Base-by-base conservation (phyloP, 257 asterid species). In the Nicotiana knightiana region DNA sequence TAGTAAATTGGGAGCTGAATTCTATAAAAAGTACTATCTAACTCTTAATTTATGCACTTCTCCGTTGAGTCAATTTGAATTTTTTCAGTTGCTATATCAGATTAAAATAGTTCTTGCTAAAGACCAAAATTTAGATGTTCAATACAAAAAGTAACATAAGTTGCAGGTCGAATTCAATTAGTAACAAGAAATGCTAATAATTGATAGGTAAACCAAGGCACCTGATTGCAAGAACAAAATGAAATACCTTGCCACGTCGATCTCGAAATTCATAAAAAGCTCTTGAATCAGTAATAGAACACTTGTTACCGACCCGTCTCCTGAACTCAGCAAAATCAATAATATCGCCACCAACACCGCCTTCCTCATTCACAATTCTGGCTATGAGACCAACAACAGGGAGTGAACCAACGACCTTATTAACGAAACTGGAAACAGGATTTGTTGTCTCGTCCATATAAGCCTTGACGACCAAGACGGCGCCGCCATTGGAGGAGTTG, bases 271-370 rank as follows among this genome's bases (percentile, higher is more conserved):
- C 97, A 46, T 88, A 94, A 59, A 96, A 85, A 24, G 98, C 98
- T 78, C 90, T 87, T 0, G 99, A 94, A 87, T 96, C 99, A 58
- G 88, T 92, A 21, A 91, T 89, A 26, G 99, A 96, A 37, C 97
- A 94, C 21, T 93, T 96, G 58, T 96, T 96, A 58, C 99, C 98
- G 7, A 96, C 95, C 58, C 97, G 87, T 65, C 98, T 86, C 71
- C 98, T 87, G 77, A 94, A 94, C 89, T 96, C 99, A 0, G 99
- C 98, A 54, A 96, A 93, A 84, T 96, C 99, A 73, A 93, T 85
- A 11, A 90, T 83, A 61, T 96, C 99, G 1, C 91, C 89, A 9
- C 98, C 97, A 24, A 96, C 91, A 58, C 99, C 98, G 17, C 98
- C 98, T 83, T 96, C 99, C 61, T 89, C 98, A 80, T 89, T 94